phyloP scores from a whole-genome alignment of 2,329 filamentous ascomycete genomes.

The Aspergillus aculeatinus region DNA sequence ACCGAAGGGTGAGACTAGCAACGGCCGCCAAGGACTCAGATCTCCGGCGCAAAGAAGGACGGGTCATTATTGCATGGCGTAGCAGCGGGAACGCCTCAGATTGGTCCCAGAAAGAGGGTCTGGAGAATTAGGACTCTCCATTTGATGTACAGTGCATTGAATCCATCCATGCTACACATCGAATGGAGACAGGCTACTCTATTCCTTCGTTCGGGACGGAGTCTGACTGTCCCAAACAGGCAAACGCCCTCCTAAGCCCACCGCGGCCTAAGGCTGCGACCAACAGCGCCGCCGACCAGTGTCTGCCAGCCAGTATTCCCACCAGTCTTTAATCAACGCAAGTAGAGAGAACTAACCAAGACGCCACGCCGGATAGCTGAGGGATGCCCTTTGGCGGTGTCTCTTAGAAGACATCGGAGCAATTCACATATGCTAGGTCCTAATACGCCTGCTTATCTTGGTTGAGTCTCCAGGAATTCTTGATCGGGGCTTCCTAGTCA shows the following conservation, averaged over 20 bases:
- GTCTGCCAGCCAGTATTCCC: neutral
- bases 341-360: neutral
- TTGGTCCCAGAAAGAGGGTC: conserved; percentile 9
- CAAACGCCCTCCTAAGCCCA: conserved; percentile 5
- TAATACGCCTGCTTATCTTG: neutral
- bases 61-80: conserved; percentile 14
- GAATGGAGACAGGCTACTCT: conserved; percentile 9
- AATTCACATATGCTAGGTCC: neutral
- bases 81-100: conserved; percentile 6
- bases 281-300: too few relatives aligned
- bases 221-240: conserved; percentile 8
- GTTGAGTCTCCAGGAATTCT: neutral
- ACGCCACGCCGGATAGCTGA: neutral
- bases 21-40: conserved; percentile 13
- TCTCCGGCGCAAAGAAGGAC: conserved; percentile 8
- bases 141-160: conserved; percentile 4
- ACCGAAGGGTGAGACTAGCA: neutral
- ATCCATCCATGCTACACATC: conserved; percentile 12
- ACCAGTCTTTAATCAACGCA: neutral
- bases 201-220: neutral
- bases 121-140: conserved; percentile 9
- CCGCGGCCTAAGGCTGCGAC: neutral
- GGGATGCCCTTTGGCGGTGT: neutral
- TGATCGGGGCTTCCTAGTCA: too few relatives aligned
- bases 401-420: neutral